Percentiles rank a stretch among this genome's conserved stretches.
Evolutionary conservation across 208 protist species (phyloP).

Genomic region (Zelonia costaricensis): DNA sequence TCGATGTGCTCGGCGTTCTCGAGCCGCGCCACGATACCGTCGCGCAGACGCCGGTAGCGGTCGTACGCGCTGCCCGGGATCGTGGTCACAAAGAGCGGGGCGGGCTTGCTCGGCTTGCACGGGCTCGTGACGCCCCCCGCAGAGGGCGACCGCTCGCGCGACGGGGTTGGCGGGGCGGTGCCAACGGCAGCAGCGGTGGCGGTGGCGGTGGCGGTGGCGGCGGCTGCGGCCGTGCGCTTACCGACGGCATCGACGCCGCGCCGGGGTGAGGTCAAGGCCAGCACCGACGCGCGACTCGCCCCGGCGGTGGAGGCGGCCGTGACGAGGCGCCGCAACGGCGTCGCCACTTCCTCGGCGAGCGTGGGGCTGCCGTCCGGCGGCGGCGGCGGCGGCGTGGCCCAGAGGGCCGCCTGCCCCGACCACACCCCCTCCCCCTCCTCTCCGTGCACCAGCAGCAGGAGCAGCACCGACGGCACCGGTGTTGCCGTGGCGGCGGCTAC

Average conservation of each 20-base stretch:
- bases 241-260: no score
- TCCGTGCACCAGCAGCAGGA: conserved; percentile 1
- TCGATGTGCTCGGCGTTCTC: conserved; percentile 14
- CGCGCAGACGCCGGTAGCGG: conserved; percentile 20
- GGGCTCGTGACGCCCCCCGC: background rate
- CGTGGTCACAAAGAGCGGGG: conserved; percentile 25
- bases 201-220: background rate
- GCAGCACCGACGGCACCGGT: background rate
- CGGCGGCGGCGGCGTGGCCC: no score
- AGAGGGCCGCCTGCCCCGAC: conserved; percentile 1
- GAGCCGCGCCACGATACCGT: conserved; percentile 13
- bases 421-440: conserved; percentile 2
- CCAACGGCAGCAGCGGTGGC: background rate
- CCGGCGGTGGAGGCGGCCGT: background rate
- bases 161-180: background rate
- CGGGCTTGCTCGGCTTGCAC: conserved; percentile 18
- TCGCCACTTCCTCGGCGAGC: background rate
- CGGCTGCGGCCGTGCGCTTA: no score
- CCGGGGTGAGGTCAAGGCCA: background rate
- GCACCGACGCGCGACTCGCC: background rate
- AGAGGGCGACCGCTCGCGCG: no score
- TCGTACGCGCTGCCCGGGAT: conserved; percentile 19
- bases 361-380: no score
- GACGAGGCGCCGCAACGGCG: background rate
- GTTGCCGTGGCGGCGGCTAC: conserved; percentile 8